Conservation (phyloP, 129 eudicot genomes). For the Flaveria brownii region DNA sequence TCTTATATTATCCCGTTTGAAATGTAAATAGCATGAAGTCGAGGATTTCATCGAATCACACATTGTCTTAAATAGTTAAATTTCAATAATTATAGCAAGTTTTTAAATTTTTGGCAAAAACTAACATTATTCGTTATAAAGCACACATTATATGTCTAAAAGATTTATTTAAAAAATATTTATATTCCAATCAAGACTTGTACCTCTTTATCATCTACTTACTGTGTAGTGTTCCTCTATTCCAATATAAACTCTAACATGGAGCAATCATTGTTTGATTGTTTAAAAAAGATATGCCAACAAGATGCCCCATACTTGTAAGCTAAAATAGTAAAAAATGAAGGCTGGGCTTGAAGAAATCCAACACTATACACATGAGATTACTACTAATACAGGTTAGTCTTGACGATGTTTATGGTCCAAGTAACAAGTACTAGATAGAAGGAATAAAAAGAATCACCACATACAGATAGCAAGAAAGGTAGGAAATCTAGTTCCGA, state of each 20-base stretch:
- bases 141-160: neutral
- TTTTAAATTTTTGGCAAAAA: neutral
- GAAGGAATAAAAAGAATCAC: neutral
- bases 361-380: neutral
- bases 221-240: neutral
- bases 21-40: neutral
- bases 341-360: neutral
- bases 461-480: neutral
- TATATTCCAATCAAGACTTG: neutral
- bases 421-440: neutral
- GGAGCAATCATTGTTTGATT: neutral
- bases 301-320: neutral
- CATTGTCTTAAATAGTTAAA: neutral
- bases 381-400: neutral
- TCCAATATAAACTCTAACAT: neutral
- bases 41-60: neutral
- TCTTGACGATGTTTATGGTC: neutral
- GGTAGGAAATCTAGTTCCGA: neutral
- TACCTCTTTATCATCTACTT: neutral
- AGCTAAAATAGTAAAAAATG: neutral
- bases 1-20: neutral
- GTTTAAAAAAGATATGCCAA: neutral
- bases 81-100: neutral
- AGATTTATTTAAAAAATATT: neutral
- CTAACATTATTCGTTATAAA: neutral